These are phyloP conservation scores for Chlorophyllum brunneum DNA, from an alignment of 768 basidiomycete genomes.

Conservation along the genomic window DNA sequence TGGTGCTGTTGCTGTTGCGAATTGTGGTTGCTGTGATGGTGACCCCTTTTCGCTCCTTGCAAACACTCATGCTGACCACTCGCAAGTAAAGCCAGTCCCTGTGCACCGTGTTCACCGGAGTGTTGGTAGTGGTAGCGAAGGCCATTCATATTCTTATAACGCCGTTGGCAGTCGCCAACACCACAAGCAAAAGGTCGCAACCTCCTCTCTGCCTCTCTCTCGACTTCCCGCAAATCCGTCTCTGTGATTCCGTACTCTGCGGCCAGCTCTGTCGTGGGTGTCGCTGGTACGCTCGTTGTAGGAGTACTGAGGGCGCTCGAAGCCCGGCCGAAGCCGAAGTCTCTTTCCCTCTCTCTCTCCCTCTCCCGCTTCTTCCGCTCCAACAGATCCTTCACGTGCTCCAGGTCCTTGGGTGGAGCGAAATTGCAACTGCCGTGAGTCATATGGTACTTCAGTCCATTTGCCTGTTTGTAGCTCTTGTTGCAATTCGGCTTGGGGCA, in stretches of 20 bases:
- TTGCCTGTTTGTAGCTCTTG: slow-evolving; percentile 95
- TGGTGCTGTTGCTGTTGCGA: neutral
- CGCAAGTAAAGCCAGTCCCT: slow-evolving; percentile 82
- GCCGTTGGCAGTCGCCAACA: slow-evolving; percentile 77
- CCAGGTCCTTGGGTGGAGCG: slow-evolving; percentile 82
- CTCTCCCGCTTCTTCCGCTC: slow-evolving; percentile 48
- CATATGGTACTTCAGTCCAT: slow-evolving; percentile 93
- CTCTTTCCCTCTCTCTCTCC: slow-evolving; percentile 21
- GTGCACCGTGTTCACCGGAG: slow-evolving; percentile 89
- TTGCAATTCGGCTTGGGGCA: slow-evolving; percentile 96
- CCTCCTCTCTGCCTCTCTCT: slow-evolving; percentile 80
- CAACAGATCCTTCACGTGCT: slow-evolving; percentile 70
- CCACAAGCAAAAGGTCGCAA: slow-evolving; percentile 87
- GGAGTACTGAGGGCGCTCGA: slow-evolving; percentile 8
- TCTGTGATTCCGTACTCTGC: slow-evolving; percentile 38
- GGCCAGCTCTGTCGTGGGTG: slow-evolving; percentile 7
- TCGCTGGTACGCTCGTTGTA: slow-evolving; percentile 5
- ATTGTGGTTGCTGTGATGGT: slow-evolving; percentile 14
- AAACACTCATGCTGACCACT: slow-evolving; percentile 57
- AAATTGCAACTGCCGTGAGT: slow-evolving; percentile 93
- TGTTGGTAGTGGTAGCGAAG: slow-evolving; percentile 96
- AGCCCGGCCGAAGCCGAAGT: slow-evolving; percentile 20
- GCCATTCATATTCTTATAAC: slow-evolving; percentile 99
- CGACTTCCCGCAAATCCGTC: slow-evolving; percentile 64
- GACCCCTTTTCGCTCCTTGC: slow-evolving; percentile 17